Evolutionary conservation across 441 rosid species (phyloP), one percentile per base, ranked within the genome.

Genomic region (Pelargonium cotyledonis): DNA sequence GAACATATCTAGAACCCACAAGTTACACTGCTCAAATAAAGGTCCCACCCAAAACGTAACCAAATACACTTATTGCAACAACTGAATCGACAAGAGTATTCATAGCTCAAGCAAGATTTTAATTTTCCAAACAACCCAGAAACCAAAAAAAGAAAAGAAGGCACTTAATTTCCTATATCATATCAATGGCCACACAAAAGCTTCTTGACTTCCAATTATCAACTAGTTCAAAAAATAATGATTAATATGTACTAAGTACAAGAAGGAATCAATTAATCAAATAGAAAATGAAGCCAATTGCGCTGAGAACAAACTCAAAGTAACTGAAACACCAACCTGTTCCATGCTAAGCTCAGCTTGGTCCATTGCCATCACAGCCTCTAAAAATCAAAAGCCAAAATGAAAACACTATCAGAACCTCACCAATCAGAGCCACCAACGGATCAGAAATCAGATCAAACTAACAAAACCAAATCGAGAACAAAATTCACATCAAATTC

Each of bases 281-380:
- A 15, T 14, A 40, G 26, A 19, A n/a, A 12, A 21, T 47, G 29
- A 53, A 21, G 53, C 2, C 0, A 18, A 51, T 9, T 31, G 41
- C 5, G 8, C 0, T 12, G 1, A 26, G 9, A 16, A 6, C 26
- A 18, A 57, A 21, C 51, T 29, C 29, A 15, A 19, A 68, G 29
- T 41, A 38, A 72, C 66, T 41, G 67, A 53, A 75, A 71, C 73
- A 74, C 82, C 60, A 78, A 90, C 97, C 95, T 89, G 92, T 58
- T 88, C 91, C 3, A 86, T 76, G 70, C 82, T 79, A 62, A 92
- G 84, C 72, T 86, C 96, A 1, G 91, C 97, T 57, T 85, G 91
- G 73, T 82, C 90, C 96, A 92, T 91, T 72, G 78, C 49, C 65
- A 61, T 67, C 66, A 16, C 63, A 6, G 6, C 47, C 47, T 10